phyloP scores from a whole-genome alignment of 176 grass and related monocot genomes.

The Elaeis guineensis region DNA sequence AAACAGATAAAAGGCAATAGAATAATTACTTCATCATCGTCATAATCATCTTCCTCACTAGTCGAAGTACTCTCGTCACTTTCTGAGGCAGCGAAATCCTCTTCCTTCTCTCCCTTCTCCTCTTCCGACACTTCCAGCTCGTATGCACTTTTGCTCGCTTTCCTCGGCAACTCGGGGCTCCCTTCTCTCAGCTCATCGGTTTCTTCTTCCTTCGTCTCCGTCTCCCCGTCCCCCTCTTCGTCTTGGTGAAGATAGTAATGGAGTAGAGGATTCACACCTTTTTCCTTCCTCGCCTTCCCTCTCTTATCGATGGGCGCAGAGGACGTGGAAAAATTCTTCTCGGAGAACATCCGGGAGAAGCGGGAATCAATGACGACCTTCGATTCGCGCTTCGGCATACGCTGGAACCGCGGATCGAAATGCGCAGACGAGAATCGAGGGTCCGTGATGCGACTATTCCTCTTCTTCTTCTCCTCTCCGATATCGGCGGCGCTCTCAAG shows the following conservation, averaged over 20 bases:
- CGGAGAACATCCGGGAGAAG: slow-evolving; percentile 56
- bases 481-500: neutral
- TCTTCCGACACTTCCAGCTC: neutral
- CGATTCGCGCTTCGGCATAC: slow-evolving; percentile 63
- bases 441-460: slow-evolving; percentile 40
- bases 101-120: slow-evolving; percentile 11
- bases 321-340: slow-evolving; percentile 49
- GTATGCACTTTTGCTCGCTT: no score
- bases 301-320: slow-evolving; percentile 69
- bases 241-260: slow-evolving; percentile 71
- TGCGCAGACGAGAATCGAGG: slow-evolving; percentile 48
- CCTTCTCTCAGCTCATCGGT: no score
- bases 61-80: slow-evolving; percentile 28
- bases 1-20: no score
- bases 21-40: slow-evolving; percentile 45
- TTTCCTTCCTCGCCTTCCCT: slow-evolving; percentile 42
- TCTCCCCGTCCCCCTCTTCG: slow-evolving; percentile 18
- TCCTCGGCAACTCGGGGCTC: no score
- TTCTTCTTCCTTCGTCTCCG: slow-evolving; percentile 3
- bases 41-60: slow-evolving; percentile 29
- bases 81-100: slow-evolving; percentile 3
- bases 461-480: slow-evolving; percentile 1
- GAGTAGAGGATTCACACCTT: slow-evolving; percentile 43
- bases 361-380: slow-evolving; percentile 69
- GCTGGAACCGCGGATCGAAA: slow-evolving; percentile 53